phyloP scores from a whole-genome alignment of 2,329 filamentous ascomycete genomes.

The Beauveria sp. region DNA sequence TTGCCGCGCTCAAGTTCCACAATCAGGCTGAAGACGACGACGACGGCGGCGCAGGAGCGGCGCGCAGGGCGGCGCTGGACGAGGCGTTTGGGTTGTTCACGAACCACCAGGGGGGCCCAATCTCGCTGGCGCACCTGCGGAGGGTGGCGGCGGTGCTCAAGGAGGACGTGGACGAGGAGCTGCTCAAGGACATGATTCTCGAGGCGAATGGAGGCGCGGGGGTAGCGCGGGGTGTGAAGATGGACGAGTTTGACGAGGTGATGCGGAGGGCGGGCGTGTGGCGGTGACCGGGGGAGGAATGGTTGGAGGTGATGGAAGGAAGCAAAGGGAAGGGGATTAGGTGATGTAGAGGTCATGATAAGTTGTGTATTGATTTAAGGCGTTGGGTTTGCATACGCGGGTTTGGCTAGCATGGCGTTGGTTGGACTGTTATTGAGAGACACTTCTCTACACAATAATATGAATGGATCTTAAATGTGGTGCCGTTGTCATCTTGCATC shows the following conservation, averaged over 20 bases:
- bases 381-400: neutral
- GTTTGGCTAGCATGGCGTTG: neutral
- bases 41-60: constrained; percentile 24
- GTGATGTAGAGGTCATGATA: neutral
- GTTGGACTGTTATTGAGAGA: neutral
- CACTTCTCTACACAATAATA: neutral
- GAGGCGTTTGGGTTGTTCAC: constrained; percentile 80
- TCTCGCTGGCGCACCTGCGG: constrained; percentile 71
- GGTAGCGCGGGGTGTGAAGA: constrained; percentile 60
- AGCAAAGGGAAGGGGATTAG: neutral
- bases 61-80: constrained; percentile 60
- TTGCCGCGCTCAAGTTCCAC: constrained; percentile 81
- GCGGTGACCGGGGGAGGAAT: constrained; percentile 40
- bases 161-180: constrained; percentile 74
- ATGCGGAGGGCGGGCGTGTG: constrained; percentile 81
- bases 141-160: constrained; percentile 74
- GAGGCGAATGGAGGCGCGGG: constrained; percentile 83
- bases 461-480: neutral
- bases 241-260: constrained; percentile 77
- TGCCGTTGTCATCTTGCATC: neutral
- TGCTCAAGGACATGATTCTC: constrained; percentile 87
- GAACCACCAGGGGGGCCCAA: constrained; percentile 45
- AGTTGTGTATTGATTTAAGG: neutral
- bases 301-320: neutral
- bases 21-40: constrained; percentile 41